A percentile compares a stretch with the other conserved stretches of the same genome.
Conservation (phyloP, 257 asterid genomes). For the Osmanthus fragrans region DNA sequence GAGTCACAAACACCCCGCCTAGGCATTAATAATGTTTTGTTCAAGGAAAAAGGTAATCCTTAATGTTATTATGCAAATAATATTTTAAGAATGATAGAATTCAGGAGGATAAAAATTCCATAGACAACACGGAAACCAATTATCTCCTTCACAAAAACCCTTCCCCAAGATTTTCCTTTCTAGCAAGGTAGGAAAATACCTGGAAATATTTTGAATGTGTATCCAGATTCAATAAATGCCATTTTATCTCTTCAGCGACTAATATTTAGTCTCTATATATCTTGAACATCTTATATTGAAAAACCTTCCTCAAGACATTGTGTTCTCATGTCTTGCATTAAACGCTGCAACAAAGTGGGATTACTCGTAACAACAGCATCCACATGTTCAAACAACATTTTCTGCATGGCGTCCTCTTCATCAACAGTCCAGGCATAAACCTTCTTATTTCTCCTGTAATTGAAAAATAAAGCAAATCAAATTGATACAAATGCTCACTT, state of each 20-base stretch:
- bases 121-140: neutral
- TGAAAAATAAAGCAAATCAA: neutral
- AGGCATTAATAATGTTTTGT: too few species aligned
- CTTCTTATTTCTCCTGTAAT: slow-evolving; percentile 77
- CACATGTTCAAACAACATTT: slow-evolving; percentile 63
- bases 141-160: neutral
- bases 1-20: neutral
- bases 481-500: neutral
- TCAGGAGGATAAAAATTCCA: neutral
- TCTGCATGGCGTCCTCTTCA: slow-evolving; percentile 68
- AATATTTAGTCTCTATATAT: neutral
- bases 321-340: slow-evolving; percentile 61
- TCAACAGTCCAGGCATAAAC: slow-evolving; percentile 94
- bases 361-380: slow-evolving; percentile 86
- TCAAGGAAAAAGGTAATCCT: too few species aligned
- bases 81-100: neutral
- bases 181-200: neutral
- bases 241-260: neutral
- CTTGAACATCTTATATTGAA: slow-evolving; percentile 26
- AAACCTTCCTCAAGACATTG: slow-evolving; percentile 73
- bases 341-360: slow-evolving; percentile 68
- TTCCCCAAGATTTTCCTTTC: neutral
- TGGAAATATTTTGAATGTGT: neutral
- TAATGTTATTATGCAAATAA: neutral
- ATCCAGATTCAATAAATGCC: neutral